A percentile compares a stretch with the other conserved stretches of the same genome.
These are phyloP conservation scores for Botrytis paeoniae DNA, from an alignment of 2,329 filamentous ascomycete species.

Conservation along the genomic window DNA sequence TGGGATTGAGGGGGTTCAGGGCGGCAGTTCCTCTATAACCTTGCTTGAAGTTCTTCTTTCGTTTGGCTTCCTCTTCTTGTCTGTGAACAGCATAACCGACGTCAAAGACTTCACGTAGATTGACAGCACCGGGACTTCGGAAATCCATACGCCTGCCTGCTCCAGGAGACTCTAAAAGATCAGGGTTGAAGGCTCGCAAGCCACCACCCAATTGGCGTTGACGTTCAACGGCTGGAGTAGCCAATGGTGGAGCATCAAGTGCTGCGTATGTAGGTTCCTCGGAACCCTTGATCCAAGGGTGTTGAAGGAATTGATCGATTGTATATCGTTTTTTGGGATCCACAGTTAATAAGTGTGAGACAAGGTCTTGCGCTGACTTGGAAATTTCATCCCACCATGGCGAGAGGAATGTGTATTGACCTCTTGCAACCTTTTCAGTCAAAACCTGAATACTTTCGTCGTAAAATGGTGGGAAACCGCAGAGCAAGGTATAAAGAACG, in stretches of 20 bases:
- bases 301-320: slow-evolving; percentile 87
- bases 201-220: slow-evolving; percentile 28
- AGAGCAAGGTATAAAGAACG: slow-evolving; percentile 93
- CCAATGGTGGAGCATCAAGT: slow-evolving; percentile 67
- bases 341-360: slow-evolving; percentile 88
- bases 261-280: slow-evolving; percentile 66
- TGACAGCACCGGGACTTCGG: slow-evolving; percentile 90
- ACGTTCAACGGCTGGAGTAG: slow-evolving; percentile 56
- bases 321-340: slow-evolving; percentile 94
- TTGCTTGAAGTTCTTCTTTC: slow-evolving; percentile 78
- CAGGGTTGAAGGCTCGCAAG: slow-evolving; percentile 55
- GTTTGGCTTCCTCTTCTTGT: slow-evolving; percentile 93
- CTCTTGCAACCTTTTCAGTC: slow-evolving; percentile 94
- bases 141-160: slow-evolving; percentile 78
- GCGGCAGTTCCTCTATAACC: slow-evolving; percentile 61
- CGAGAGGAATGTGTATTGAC: slow-evolving; percentile 95
- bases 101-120: slow-evolving; percentile 94
- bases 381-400: slow-evolving; percentile 99
- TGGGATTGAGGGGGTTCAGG: slow-evolving; percentile 62
- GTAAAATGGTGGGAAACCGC: slow-evolving; percentile 97
- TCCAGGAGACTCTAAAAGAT: slow-evolving; percentile 54
- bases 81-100: slow-evolving; percentile 97
- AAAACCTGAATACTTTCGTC: slow-evolving; percentile 96
- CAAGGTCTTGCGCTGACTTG: slow-evolving; percentile 87
- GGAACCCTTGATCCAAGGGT: slow-evolving; percentile 83